Evolutionary conservation across 805 yeast species (phyloP).

Genomic region (Candida cerambycidarum): DNA sequence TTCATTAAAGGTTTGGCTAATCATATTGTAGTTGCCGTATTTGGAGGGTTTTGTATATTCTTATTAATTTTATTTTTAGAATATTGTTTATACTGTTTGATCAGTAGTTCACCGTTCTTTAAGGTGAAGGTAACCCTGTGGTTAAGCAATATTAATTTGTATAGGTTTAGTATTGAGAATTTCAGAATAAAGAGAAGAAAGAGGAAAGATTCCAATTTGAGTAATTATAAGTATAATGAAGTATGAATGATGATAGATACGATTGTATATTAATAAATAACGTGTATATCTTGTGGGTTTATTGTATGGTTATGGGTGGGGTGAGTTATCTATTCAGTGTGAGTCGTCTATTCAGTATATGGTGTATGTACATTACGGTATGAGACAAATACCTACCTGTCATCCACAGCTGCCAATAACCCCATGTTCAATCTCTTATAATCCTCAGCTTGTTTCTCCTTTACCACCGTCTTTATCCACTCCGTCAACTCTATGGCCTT

Average conservation of each 20-base stretch:
- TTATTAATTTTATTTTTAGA: constrained; percentile 33
- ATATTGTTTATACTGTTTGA: constrained; percentile 40
- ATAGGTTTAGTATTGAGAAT: constrained; percentile 2
- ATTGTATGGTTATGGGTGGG: too few species aligned
- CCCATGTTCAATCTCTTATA: constrained; percentile 34
- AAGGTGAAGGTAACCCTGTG: constrained; percentile 5
- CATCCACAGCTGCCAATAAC: constrained; percentile 19
- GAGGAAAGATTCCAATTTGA: constrained; percentile 58
- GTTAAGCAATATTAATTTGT: constrained; percentile 18
- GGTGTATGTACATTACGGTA: too few species aligned
- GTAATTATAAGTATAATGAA: constrained; percentile 19
- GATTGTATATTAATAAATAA: constrained; percentile 5
- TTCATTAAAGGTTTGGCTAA: constrained; percentile 70
- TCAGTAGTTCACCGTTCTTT: constrained; percentile 16
- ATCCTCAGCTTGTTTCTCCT: constrained; percentile 51
- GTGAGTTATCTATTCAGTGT: too few species aligned
- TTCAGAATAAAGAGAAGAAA: constrained; percentile 38
- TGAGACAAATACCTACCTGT: too few species aligned
- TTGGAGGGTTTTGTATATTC: constrained; percentile 67
- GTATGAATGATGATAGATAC: constrained; percentile 7
- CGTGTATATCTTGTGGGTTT: not conserved
- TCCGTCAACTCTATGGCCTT: constrained; percentile 67
- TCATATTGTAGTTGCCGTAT: constrained; percentile 70
- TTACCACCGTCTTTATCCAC: constrained; percentile 55
- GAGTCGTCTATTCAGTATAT: too few species aligned